These are phyloP conservation scores for Oryza brachyantha DNA, from an alignment of 176 grass and related monocot genomes.

Conservation along the genomic window DNA sequence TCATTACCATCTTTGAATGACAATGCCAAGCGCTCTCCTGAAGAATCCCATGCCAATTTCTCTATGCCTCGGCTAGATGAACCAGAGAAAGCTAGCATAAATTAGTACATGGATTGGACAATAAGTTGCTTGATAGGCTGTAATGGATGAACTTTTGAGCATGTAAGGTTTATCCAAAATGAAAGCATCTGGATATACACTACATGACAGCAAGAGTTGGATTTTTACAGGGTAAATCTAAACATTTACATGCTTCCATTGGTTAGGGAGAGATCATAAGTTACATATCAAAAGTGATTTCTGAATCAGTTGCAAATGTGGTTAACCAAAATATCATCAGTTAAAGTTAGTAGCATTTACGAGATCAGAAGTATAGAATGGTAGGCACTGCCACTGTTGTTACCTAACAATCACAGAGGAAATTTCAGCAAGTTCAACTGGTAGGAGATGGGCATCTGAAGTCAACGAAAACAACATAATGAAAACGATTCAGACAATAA, in stretches of 20 bases:
- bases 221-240: background rate
- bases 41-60: conserved; percentile 89
- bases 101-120: conserved; percentile 15
- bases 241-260: background rate
- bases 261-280: background rate
- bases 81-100: conserved; percentile 25
- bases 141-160: background rate
- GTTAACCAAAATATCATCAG: conserved; percentile 10
- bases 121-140: background rate
- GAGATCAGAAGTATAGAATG: conserved; percentile 8
- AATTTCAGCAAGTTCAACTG: conserved; percentile 90
- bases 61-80: conserved; percentile 67
- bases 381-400: background rate
- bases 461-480: conserved; percentile 23
- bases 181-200: background rate
- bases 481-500: conserved; percentile 23
- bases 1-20: conserved; percentile 87
- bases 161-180: background rate
- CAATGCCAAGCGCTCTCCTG: conserved; percentile 85
- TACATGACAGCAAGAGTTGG: background rate
- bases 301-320: background rate
- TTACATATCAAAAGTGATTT: conserved; percentile 3
- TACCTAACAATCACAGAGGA: conserved; percentile 83
- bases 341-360: conserved; percentile 1
- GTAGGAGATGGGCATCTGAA: conserved; percentile 83